Conservation (phyloP, 139 green algal species). For the Micractinium sp. region DNA sequence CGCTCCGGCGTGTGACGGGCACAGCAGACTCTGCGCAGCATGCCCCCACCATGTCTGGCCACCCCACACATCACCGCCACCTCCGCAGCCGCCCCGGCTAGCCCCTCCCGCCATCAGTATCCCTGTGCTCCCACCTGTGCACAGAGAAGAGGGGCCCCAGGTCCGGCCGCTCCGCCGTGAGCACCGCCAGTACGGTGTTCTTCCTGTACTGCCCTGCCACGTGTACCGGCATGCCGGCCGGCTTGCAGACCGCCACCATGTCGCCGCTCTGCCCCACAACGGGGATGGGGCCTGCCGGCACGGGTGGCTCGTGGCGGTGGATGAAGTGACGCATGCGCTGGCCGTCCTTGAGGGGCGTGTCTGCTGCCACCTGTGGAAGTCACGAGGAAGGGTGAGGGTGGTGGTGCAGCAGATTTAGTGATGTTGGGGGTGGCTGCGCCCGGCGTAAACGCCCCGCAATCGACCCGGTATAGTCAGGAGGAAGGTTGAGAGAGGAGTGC, state of each 20-base stretch:
- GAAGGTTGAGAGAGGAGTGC: background rate
- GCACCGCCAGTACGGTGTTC: conserved; percentile 88
- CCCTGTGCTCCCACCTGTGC: conserved; percentile 45
- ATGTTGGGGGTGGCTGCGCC: too few species aligned
- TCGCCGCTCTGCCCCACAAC: conserved; percentile 38
- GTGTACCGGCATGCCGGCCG: conserved; percentile 87
- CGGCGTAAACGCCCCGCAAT: too few species aligned
- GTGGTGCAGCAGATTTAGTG: too few species aligned
- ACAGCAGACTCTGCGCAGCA: too few species aligned
- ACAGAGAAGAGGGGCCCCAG: conserved; percentile 74
- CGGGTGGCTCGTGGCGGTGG: conserved; percentile 90
- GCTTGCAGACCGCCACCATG: conserved; percentile 84
- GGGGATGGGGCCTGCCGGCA: conserved; percentile 53
- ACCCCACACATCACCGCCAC: background rate
- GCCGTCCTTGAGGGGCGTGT: conserved; percentile 52
- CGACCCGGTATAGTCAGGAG: too few species aligned
- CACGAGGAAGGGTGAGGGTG: background rate
- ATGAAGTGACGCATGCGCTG: conserved; percentile 77
- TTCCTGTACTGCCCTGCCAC: conserved; percentile 92
- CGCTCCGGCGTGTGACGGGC: background rate
- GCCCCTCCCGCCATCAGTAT: too few species aligned
- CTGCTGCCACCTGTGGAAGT: conserved; percentile 2
- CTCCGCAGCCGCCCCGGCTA: too few species aligned
- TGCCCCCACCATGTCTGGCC: too few species aligned
- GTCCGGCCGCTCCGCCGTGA: conserved; percentile 66